Conservation (phyloP, 495 filamentous ascomycete genomes). For the Pseudotulostoma volvatum region DNA sequence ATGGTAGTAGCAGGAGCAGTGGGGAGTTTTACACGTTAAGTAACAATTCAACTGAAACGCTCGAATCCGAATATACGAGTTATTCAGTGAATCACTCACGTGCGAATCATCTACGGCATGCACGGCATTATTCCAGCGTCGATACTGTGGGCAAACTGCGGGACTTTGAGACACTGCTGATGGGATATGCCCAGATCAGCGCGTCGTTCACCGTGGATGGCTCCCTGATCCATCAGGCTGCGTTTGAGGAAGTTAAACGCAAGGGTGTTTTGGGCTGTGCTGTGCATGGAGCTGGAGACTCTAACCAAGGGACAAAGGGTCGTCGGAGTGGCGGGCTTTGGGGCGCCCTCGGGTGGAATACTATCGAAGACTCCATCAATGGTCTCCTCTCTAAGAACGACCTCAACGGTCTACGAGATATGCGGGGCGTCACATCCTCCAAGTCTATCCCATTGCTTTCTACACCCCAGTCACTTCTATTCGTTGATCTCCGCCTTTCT, state of each 20-base stretch:
- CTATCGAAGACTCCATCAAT: slow-evolving; percentile 72
- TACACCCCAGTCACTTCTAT: slow-evolving; percentile 92
- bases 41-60: slow-evolving; percentile 83
- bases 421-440: slow-evolving; percentile 66
- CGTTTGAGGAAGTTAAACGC: slow-evolving; percentile 88
- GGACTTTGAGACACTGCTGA: slow-evolving; percentile 69
- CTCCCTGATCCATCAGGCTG: slow-evolving; percentile 72
- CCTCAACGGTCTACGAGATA: slow-evolving; percentile 82
- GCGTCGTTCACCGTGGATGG: slow-evolving; percentile 86
- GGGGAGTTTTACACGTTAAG: slow-evolving; percentile 88
- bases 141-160: slow-evolving; percentile 24
- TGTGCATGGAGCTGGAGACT: slow-evolving; percentile 2
- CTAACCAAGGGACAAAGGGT: slow-evolving; percentile 21
- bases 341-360: slow-evolving; percentile 74
- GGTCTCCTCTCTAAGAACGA: slow-evolving; percentile 73
- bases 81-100: slow-evolving; percentile 37
- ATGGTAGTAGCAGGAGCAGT: slow-evolving; percentile 58
- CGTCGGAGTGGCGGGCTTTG: slow-evolving; percentile 69
- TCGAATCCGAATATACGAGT: slow-evolving; percentile 77
- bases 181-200: slow-evolving; percentile 93
- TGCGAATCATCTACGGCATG: slow-evolving; percentile 35
- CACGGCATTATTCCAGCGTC: slow-evolving; percentile 45
- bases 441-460: slow-evolving; percentile 77
- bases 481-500: slow-evolving; percentile 75
- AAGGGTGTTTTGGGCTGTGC: slow-evolving; percentile 72